Evolutionary conservation across 441 rosid species (phyloP).

Genomic region (Eruca vesicaria): DNA sequence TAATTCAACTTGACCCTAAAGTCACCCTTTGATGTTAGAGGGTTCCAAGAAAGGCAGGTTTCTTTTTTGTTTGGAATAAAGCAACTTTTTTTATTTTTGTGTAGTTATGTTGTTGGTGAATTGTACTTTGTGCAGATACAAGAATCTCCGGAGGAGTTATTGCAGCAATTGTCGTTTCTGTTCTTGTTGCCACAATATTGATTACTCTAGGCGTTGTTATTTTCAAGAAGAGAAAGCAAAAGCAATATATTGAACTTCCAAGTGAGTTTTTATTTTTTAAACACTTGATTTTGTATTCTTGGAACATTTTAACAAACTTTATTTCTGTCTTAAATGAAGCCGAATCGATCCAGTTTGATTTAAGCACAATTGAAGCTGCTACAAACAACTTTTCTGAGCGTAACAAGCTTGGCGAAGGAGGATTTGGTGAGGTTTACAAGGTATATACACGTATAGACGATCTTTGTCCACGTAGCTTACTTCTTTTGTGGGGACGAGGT

Average conservation of each 20-base stretch:
- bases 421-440: slow-evolving; percentile 60
- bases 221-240: slow-evolving; percentile 1
- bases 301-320: neutral
- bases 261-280: neutral
- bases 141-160: slow-evolving; percentile 7
- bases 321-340: neutral
- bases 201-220: neutral
- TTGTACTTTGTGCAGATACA: neutral
- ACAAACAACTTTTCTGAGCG: slow-evolving; percentile 37
- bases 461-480: neutral
- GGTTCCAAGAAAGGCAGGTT: too few relatives aligned
- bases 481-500: neutral
- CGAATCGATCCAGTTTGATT: slow-evolving; percentile 40
- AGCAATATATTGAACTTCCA: neutral
- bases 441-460: slow-evolving; percentile 11
- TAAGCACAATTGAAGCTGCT: slow-evolving; percentile 37
- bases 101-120: neutral
- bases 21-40: too few relatives aligned
- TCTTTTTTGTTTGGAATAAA: neutral
- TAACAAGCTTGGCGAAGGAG: slow-evolving; percentile 56
- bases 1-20: too few relatives aligned
- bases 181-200: neutral
- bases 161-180: neutral
- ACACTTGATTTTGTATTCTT: neutral
- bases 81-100: neutral